A percentile compares a stretch with the other conserved stretches of the same genome.
phyloP scores from a whole-genome alignment of 768 basidiomycete species.

The Trametes elegans region DNA sequence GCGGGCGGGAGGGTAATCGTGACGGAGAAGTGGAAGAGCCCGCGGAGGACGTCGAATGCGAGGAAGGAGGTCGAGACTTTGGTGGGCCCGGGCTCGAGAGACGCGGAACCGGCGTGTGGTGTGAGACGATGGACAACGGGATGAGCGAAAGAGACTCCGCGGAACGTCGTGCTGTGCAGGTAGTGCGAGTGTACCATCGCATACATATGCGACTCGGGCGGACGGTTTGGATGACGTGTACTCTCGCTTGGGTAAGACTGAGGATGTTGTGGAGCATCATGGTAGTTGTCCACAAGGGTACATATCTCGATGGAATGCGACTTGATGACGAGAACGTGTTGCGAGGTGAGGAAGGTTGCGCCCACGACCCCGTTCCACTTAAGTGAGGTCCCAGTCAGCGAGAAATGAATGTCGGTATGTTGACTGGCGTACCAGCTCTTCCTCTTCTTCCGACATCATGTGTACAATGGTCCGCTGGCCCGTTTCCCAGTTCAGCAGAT shows the following conservation, averaged over 20 bases:
- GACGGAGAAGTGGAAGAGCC: conserved; percentile 50
- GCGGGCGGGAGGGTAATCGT: conserved; percentile 24
- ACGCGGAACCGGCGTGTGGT: neutral
- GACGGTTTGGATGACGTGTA: neutral
- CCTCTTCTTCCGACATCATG: conserved; percentile 26
- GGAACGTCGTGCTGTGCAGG: conserved; percentile 35
- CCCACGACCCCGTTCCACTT: conserved; percentile 45
- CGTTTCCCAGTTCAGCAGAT: conserved; percentile 39
- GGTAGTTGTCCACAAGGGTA: conserved; percentile 18
- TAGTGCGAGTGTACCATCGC: conserved; percentile 14
- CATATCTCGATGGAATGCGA: conserved; percentile 50
- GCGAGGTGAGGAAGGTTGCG: conserved; percentile 44
- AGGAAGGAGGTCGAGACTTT: conserved; percentile 46
- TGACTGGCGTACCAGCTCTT: conserved; percentile 32
- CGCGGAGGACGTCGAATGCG: conserved; percentile 41
- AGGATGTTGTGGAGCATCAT: neutral
- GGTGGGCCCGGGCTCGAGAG: conserved; percentile 3
- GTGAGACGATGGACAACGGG: neutral
- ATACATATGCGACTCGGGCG: neutral
- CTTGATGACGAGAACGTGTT: conserved; percentile 50
- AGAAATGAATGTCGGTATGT: neutral
- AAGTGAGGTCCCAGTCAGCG: neutral
- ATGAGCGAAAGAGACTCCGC: conserved; percentile 27
- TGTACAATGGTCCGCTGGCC: conserved; percentile 24
- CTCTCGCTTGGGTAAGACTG: too few relatives aligned